Percentiles rank a stretch among this genome's conserved stretches.
Conservation (phyloP, 192 early-diverging fungal species). For the Coemansia sp. region DNA sequence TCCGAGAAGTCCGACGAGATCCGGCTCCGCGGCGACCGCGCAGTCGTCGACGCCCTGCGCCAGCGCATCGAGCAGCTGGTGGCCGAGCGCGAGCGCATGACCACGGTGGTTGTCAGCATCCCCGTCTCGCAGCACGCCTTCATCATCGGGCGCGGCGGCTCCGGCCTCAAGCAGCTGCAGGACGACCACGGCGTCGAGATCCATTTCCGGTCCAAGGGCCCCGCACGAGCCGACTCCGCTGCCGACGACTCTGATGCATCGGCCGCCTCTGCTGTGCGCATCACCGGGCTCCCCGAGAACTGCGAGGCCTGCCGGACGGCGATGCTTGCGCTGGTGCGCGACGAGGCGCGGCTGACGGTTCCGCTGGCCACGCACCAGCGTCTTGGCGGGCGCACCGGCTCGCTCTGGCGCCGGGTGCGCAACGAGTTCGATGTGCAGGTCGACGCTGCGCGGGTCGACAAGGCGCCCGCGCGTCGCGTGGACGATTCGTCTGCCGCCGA, state of each 20-base stretch:
- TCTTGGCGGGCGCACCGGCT: slow-evolving; percentile 55
- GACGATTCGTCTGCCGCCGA: slow-evolving; percentile 28
- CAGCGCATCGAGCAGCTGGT: slow-evolving; percentile 55
- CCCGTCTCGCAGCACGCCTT: slow-evolving; percentile 75
- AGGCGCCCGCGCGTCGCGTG: slow-evolving; percentile 50
- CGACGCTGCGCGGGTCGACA: slow-evolving; percentile 46
- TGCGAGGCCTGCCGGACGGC: slow-evolving; percentile 56
- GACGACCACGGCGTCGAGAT: slow-evolving; percentile 65
- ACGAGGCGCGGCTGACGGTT: slow-evolving; percentile 53
- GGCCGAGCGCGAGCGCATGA: slow-evolving; percentile 61
- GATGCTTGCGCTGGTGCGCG: slow-evolving; percentile 55
- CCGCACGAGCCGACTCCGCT: not conserved
- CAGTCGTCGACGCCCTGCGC: slow-evolving; percentile 50
- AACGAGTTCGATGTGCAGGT: slow-evolving; percentile 65
- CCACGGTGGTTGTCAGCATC: slow-evolving; percentile 61
- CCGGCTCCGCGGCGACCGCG: slow-evolving; percentile 62
- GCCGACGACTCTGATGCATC: slow-evolving; percentile 6
- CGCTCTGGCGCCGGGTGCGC: slow-evolving; percentile 60
- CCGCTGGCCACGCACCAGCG: slow-evolving; percentile 61
- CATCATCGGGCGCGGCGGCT: slow-evolving; percentile 80
- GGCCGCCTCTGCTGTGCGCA: slow-evolving; percentile 49
- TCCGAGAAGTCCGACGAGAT: slow-evolving; percentile 60
- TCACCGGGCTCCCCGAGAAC: slow-evolving; percentile 61
- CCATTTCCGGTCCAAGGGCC: slow-evolving; percentile 50
- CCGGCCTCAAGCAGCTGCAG: slow-evolving; percentile 71